These are phyloP conservation scores for Ilyonectria robusta DNA, from an alignment of 2,329 filamentous ascomycete species.

Conservation along the genomic window DNA sequence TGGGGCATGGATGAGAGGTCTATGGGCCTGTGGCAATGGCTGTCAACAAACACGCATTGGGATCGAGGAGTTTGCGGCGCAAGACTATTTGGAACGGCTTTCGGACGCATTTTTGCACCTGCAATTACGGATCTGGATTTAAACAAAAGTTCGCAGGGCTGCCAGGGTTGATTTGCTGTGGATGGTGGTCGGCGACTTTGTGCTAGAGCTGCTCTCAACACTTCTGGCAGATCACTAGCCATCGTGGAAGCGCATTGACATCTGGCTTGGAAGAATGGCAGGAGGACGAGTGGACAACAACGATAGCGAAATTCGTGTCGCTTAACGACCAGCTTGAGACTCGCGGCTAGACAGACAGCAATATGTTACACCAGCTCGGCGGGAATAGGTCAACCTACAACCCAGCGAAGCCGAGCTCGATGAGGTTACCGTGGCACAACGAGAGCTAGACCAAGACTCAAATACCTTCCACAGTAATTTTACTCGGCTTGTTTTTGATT, in stretches of 20 bases:
- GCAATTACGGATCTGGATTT: conserved; percentile 2
- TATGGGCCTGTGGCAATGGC: conserved; percentile 43
- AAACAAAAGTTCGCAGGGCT: not conserved
- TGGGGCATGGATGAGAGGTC: not conserved
- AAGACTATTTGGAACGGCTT: conserved; percentile 20
- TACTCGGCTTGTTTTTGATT: not conserved
- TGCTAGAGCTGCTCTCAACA: not conserved
- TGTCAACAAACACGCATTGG: conserved; percentile 20
- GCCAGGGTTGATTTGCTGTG: not conserved
- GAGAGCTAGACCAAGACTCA: not conserved
- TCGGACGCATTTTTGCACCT: conserved; percentile 19
- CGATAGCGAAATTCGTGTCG: not conserved
- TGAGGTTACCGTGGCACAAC: not conserved
- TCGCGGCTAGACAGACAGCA: not conserved
- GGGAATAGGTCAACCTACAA: not conserved
- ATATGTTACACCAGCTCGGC: not conserved
- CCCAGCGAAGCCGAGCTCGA: not conserved
- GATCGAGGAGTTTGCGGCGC: conserved; percentile 41
- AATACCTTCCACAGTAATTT: not conserved
- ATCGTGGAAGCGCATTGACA: not conserved
- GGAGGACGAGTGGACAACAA: not conserved
- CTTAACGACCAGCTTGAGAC: not conserved
- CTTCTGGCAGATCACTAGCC: not conserved
- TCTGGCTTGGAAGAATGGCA: not conserved
- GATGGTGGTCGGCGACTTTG: not conserved